Evolutionary conservation across 2,329 filamentous ascomycete species (phyloP).

Genomic region (Zymoseptoria pseudotritici): DNA sequence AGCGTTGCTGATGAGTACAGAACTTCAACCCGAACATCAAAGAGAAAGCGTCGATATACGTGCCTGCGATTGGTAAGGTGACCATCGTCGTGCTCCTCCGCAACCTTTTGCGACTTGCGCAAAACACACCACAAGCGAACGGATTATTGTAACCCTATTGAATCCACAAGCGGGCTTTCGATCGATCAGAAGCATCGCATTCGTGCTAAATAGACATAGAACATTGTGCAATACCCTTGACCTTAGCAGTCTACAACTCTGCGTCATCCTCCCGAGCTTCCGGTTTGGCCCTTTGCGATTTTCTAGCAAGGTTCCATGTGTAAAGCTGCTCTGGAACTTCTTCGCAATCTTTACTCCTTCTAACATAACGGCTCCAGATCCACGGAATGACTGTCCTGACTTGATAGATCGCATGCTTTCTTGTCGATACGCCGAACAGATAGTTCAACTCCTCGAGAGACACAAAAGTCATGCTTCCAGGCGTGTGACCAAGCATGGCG

Average conservation of each 20-base stretch:
- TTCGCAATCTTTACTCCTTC: neutral
- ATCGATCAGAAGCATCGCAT: neutral
- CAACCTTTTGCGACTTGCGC: slow-evolving; percentile 61
- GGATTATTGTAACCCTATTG: neutral
- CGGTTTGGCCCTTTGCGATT: neutral
- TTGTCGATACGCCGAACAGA: slow-evolving; percentile 20
- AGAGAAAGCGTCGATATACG: slow-evolving; percentile 93
- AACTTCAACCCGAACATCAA: slow-evolving; percentile 90
- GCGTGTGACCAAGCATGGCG: slow-evolving; percentile 13
- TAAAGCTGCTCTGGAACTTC: slow-evolving; percentile 4
- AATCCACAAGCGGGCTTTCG: neutral
- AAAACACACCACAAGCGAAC: slow-evolving; percentile 19
- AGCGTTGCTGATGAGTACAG: slow-evolving; percentile 27
- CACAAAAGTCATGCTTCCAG: slow-evolving; percentile 16
- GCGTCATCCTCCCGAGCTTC: neutral
- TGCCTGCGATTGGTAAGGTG: slow-evolving; percentile 94
- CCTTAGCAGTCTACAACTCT: neutral
- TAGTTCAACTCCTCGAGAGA: slow-evolving; percentile 28
- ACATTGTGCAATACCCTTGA: neutral
- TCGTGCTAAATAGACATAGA: neutral
- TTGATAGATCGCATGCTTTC: slow-evolving; percentile 8
- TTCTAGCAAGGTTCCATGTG: slow-evolving; percentile 1
- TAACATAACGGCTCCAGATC: slow-evolving; percentile 5
- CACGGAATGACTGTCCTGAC: slow-evolving; percentile 7
- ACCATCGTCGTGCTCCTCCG: slow-evolving; percentile 87